Base-by-base conservation (phyloP, 2,329 filamentous ascomycete genomes). In the Aspergillus fumigatus region DNA sequence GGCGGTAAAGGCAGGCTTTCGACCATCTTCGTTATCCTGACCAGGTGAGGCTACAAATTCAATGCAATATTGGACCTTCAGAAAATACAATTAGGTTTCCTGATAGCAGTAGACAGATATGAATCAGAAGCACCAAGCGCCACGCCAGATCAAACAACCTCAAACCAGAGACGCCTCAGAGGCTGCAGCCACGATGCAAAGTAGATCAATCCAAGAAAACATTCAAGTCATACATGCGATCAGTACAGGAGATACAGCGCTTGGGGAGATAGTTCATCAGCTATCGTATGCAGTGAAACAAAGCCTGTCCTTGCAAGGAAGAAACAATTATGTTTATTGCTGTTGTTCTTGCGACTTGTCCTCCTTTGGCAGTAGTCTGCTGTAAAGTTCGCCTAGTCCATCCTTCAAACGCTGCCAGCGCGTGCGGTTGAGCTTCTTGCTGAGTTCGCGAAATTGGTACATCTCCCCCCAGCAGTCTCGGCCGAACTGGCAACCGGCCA, bases 391-490 rank as follows among this genome's bases (percentile, higher is more conserved):
- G 17, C 51, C 50, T 10, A 70, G 23, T 8, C 52, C 54, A 51
- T 75, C 73, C 53, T 72, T 72, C 52, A 77, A 77, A 63, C 80
- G 83, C 77, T 95, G 89, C 90, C 91, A 97, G 54, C 77, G 81
- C 51, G 85, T 89, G 52, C 91, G 85, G 79, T 97, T 97, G 60
- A 97, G 82, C 75, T 86, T 87, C 73, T 96, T 93, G 78, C 91
- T 96, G 69, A 96, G 82, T 73, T 96, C 87, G 52, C 92, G 89
- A 78, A 92, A 99, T 72, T 89, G 88, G 77, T 96, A 96, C 86
- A 99, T 97, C 77, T 99, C 94, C 40, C 88, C 88, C 93, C 93
- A 97, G 74, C 94, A 99, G 76, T 99, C 93, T 51, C 94, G 85
- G 3, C 93, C 93, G 88, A 90, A 97, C 74, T 96, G 89, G 72